Evolutionary conservation across 495 filamentous ascomycete species (phyloP).

Genomic region (Daldinia vernicosa): DNA sequence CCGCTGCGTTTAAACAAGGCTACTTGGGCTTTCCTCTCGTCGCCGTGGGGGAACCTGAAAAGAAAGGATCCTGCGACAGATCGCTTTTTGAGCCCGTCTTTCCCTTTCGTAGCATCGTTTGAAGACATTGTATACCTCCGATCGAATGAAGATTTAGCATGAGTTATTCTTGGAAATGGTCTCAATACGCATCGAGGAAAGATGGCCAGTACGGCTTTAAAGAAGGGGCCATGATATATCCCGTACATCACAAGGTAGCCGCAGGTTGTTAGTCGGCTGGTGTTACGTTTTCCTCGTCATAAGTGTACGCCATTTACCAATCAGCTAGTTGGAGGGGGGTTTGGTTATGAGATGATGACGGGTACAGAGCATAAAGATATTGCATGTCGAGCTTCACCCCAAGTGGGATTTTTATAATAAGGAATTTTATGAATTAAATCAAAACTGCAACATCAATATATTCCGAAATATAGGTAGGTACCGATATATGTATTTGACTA

Average conservation of each 20-base stretch:
- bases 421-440: background rate
- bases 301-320: background rate
- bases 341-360: background rate
- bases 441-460: background rate
- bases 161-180: background rate
- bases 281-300: slow-evolving; percentile 4
- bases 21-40: slow-evolving; percentile 50
- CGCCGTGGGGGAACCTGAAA: slow-evolving; percentile 52
- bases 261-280: background rate
- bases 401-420: background rate
- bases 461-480: background rate
- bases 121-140: slow-evolving; percentile 25
- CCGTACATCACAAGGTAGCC: background rate
- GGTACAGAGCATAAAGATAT: background rate
- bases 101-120: slow-evolving; percentile 1
- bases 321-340: background rate
- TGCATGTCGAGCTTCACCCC: background rate
- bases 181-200: slow-evolving; percentile 4
- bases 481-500: background rate
- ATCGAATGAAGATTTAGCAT: background rate
- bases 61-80: slow-evolving; percentile 67
- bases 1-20: slow-evolving; percentile 67
- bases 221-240: slow-evolving; percentile 27
- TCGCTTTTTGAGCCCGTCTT: slow-evolving; percentile 47
- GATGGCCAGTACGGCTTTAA: background rate